Conservation (phyloP, 352 stramenopile species). For the Blastocystis sp. region DNA sequence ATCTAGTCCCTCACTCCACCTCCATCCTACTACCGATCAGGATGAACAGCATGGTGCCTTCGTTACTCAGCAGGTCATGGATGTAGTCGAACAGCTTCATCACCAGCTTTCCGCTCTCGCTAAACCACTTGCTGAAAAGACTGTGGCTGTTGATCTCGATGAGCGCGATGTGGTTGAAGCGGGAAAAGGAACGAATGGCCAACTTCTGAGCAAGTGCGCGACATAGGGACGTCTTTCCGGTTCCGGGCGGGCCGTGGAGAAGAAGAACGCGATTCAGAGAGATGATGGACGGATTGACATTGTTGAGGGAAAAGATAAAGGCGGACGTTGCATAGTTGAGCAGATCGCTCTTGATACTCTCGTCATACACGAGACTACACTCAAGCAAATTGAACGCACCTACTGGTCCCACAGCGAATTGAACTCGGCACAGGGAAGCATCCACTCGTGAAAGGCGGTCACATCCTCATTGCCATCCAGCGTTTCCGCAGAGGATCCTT, state of each 20-base stretch:
- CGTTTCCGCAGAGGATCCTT: conserved; percentile 51
- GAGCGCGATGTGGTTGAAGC: conserved; percentile 78
- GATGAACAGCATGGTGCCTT: conserved; percentile 83
- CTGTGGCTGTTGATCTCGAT: conserved; percentile 88
- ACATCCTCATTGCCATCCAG: conserved; percentile 49
- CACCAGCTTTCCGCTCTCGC: conserved; percentile 86
- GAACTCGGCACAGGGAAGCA: conserved; percentile 70
- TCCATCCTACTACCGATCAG: conserved; percentile 75
- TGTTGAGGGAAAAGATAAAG: conserved; percentile 82
- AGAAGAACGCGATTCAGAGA: conserved; percentile 86
- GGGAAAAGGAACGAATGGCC: conserved; percentile 79
- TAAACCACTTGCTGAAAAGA: conserved; percentile 88
- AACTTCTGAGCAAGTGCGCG: conserved; percentile 86
- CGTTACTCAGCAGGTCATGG: conserved; percentile 82
- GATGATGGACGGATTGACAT: conserved; percentile 83
- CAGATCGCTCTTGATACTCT: conserved; percentile 78
- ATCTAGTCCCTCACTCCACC: conserved; percentile 71
- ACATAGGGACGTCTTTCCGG: conserved; percentile 86
- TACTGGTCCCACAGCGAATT: conserved; percentile 76
- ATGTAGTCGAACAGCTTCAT: conserved; percentile 86
- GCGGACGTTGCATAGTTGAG: conserved; percentile 83
- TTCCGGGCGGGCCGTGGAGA: conserved; percentile 85
- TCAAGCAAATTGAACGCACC: not conserved
- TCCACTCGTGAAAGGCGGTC: conserved; percentile 63
- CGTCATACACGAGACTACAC: conserved; percentile 80